Evolutionary conservation across 78 protist species (phyloP), one percentile per base, ranked within the genome.

Genomic region (Monocercomonoides exilis): DNA sequence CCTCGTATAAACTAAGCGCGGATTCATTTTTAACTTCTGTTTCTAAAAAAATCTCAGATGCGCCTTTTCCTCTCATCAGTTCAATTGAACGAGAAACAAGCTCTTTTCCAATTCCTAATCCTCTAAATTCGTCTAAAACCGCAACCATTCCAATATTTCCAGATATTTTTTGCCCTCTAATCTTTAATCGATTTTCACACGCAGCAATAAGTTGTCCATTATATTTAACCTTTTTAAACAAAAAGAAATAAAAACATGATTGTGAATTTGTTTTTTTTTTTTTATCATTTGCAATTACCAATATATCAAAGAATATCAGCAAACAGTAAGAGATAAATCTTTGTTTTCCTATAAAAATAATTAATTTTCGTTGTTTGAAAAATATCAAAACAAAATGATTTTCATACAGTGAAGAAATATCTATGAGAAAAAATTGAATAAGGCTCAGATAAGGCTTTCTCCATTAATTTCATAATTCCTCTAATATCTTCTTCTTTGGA

Each of bases 121-220:
- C 41, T 11, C 86, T 21, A 84, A 33, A 84, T 11, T 84, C 80
- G 6, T 44, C 80, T 6, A n/a, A 29, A 29, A 84, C 64, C 6
- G 86, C 86, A 6, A 84, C 5, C 86, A 84, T 84, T 11, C 77
- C 86, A 32, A 84, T 84, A 33, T 84, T 41, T 11, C 86, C 86
- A 29, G 77, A 5, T 29, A 44, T 34, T 34, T 33, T 45, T 5
- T 84, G 41, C 82, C 33, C 33, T 32, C 11, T 11, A n/a, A 35
- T 32, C 32, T 5, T 35, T 35, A 79, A n/a, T 54, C 70, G 11
- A 54, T 54, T 54, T 21, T 29, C 11, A 54, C 70, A 54, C 21
- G 38, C 70, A 21, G 38, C 70, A 54, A 54, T 54, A 54, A 29
- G 21, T 54, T 54, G 11, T 54, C 70, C 70, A 54, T 54, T 21